Percentiles rank a stretch among this genome's conserved stretches.
These are phyloP conservation scores for Aspergillus ibericus DNA, from an alignment of 2,329 filamentous ascomycete genomes.

Conservation along the genomic window DNA sequence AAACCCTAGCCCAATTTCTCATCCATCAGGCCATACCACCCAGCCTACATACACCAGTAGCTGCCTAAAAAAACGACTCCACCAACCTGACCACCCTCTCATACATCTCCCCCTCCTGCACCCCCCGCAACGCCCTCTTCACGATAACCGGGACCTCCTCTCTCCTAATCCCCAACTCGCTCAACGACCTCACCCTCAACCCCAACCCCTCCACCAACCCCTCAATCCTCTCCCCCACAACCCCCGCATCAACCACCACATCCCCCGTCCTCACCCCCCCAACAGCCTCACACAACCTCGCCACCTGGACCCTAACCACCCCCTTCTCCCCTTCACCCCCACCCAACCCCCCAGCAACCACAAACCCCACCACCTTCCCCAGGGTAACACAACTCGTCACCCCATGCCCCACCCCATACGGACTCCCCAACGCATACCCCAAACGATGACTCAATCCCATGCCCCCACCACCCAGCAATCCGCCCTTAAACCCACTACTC, in stretches of 20 bases:
- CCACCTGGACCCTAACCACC: background rate
- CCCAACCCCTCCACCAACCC: background rate
- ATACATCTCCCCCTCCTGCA: background rate
- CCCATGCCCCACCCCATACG: conserved; percentile 10
- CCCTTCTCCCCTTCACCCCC: no score
- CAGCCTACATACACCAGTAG: no score
- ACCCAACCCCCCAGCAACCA: background rate
- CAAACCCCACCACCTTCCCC: conserved; percentile 4
- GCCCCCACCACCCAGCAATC: background rate
- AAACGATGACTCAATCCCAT: conserved; percentile 4
- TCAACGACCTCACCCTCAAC: background rate
- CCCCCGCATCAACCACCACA: background rate
- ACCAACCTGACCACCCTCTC: background rate
- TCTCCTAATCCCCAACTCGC: background rate
- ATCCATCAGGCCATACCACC: background rate
- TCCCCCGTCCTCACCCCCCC: background rate
- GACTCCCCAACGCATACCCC: conserved; percentile 5
- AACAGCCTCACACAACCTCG: background rate
- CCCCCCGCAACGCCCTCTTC: background rate
- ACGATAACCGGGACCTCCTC: background rate
- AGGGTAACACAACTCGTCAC: conserved; percentile 9
- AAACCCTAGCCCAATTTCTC: no score
- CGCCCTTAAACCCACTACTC: conserved; percentile 2
- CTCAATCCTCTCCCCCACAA: conserved; percentile 4
- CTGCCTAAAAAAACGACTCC: background rate